Evolutionary conservation across 2,329 filamentous ascomycete genomes (phyloP), one percentile per base, ranked within the genome.

Genomic region (Reticulascus tulasneorum): DNA sequence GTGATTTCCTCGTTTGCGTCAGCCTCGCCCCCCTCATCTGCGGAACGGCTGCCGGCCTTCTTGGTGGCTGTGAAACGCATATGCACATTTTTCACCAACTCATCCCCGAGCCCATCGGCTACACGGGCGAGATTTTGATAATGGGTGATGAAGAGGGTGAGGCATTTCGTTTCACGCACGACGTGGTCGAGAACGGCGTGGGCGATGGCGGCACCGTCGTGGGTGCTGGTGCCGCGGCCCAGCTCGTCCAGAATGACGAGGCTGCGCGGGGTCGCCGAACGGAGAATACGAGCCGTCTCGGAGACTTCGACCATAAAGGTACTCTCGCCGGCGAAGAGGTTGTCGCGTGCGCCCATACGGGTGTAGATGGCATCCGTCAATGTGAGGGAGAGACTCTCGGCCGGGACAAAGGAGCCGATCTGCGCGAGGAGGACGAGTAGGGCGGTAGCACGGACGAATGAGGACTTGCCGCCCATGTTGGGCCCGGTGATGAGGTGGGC

Each of bases 391-490:
- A 91, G 79, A 3, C 78, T 72, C 19, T 75, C 71, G 16, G 91
- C 91, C 3, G 93, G 93, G 1, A 98, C 89, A 59, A 90, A 98
- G 23, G 86, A 94, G 33, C 93, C 93, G 46, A 96, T 84, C 56
- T 98, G 93, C 7, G 88, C 89, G 68, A 98, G 90, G 52, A 98
- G 90, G 30, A 85, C 78, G 45, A 97, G 88, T 7, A 98, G 78
- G 9, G 93, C 91, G 28, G 94, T 81, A 47, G 90, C 86, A 35
- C 93, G 87, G 16, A 98, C 91, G 59, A 95, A 98, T 39, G 85
- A 93, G n/a, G 88, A 95, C 58, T 98, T 98, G 38, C 93, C 93
- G 52, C 93, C 93, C 93, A 98, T 98, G 66, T 98, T 98, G 20
- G 93, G 93, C 0, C 93, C 93, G 0, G 93, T 98, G 51, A 98